A percentile compares a stretch with the other conserved stretches of the same genome.
Conservation (phyloP, 306 rosid genomes). For the Rosa persica region DNA sequence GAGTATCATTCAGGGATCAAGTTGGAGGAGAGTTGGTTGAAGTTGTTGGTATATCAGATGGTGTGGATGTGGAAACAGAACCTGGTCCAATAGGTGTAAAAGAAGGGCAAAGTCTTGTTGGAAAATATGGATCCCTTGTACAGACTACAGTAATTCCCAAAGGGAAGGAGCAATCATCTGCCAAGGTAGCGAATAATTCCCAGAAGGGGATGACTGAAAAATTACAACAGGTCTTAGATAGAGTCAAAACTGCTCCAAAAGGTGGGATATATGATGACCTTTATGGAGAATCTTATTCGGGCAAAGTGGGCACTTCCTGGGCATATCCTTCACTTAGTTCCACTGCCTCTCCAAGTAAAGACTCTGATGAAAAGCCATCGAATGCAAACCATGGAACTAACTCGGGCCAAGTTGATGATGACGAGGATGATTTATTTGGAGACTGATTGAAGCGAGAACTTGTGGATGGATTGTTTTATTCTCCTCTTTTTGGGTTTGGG, state of each 20-base stretch:
- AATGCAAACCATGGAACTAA: constrained; percentile 47
- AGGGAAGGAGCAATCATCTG: constrained; percentile 71
- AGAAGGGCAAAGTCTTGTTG: constrained; percentile 92
- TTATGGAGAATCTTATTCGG: constrained; percentile 83
- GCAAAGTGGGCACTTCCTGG: constrained; percentile 89
- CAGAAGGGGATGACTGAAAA: constrained; percentile 90
- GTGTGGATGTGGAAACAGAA: constrained; percentile 90
- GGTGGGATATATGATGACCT: constrained; percentile 84
- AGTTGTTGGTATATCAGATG: constrained; percentile 92
- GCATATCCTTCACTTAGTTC: constrained; percentile 59
- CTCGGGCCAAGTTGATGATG: constrained; percentile 46
- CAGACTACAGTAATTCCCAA: constrained; percentile 87
- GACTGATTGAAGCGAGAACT: constrained; percentile 39
- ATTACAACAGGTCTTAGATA: constrained; percentile 80
- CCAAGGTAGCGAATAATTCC: constrained; percentile 54
- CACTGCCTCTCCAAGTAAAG: constrained; percentile 45
- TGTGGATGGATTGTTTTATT: constrained; percentile 28
- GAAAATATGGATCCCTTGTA: constrained; percentile 93
- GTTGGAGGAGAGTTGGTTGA: constrained; percentile 90
- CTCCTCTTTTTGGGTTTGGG: constrained; percentile 34
- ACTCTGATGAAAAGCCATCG: constrained; percentile 34
- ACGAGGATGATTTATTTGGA: constrained; percentile 82
- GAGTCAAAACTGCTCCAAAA: constrained; percentile 67
- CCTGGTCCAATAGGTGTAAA: constrained; percentile 95
- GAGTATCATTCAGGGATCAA: constrained; percentile 91